Percentiles rank a stretch among this genome's conserved stretches.
Evolutionary conservation across 129 eudicot species (phyloP).

Genomic region (Helianthus tuberosus): DNA sequence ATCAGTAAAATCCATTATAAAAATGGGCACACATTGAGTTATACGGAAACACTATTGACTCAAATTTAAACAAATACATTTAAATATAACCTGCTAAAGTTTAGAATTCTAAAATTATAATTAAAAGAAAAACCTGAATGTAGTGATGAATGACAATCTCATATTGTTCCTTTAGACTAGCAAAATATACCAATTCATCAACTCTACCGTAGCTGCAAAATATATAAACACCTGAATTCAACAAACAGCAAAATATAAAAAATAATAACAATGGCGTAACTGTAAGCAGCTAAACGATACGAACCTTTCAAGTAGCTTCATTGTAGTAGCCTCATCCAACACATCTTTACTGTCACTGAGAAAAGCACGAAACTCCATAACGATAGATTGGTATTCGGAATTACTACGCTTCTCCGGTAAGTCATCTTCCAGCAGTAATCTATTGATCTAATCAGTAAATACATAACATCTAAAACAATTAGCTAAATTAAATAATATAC

Average conservation of each 20-base stretch:
- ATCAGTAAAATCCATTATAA: no score
- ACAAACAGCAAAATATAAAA: not conserved
- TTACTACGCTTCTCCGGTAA: conserved; percentile 42
- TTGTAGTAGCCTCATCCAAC: conserved; percentile 93
- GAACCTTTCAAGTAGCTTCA: conserved; percentile 90
- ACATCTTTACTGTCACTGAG: conserved; percentile 95
- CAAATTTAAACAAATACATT: not conserved
- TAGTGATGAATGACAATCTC: conserved; percentile 90
- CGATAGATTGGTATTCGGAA: conserved; percentile 71
- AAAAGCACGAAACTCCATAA: conserved; percentile 87
- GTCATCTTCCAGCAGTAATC: conserved; percentile 82
- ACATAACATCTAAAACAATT: conserved; percentile 17
- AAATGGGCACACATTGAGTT: not conserved
- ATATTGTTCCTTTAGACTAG: conserved; percentile 88
- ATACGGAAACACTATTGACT: conserved; percentile 2
- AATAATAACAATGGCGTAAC: not conserved
- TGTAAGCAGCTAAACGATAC: conserved; percentile 7
- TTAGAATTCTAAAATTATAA: not conserved
- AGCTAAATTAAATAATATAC: no score
- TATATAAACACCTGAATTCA: not conserved
- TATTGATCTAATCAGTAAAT: conserved; percentile 64
- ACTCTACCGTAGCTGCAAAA: conserved; percentile 90
- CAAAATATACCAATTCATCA: conserved; percentile 95
- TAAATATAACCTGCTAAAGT: not conserved
- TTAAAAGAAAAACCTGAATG: conserved; percentile 69